These are phyloP conservation scores for Aspergillus niger DNA, from an alignment of 2,329 filamentous ascomycete species.

Conservation along the genomic window DNA sequence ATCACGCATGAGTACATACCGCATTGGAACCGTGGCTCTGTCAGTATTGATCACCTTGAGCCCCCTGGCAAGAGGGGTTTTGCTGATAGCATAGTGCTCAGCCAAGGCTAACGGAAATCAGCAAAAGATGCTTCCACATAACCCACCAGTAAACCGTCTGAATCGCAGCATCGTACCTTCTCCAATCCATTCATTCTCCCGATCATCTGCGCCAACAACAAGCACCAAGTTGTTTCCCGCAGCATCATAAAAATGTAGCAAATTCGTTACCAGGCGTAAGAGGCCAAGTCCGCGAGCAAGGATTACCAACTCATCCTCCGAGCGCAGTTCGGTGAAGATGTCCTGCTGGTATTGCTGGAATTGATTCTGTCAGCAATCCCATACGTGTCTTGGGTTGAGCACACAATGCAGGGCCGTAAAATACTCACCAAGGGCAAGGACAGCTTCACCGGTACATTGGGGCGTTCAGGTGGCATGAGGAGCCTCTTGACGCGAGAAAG, in stretches of 20 bases:
- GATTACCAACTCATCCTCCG: constrained; percentile 91
- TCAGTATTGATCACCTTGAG: constrained; percentile 94
- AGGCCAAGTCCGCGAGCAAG: constrained; percentile 90
- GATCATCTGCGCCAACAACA: constrained; percentile 83
- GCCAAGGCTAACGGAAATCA: constrained; percentile 64
- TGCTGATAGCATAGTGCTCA: constrained; percentile 90
- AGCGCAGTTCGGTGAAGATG: constrained; percentile 84
- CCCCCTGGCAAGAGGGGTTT: constrained; percentile 76
- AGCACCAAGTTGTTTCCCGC: constrained; percentile 91
- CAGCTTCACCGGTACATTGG: constrained; percentile 59
- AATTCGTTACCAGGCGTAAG: constrained; percentile 88
- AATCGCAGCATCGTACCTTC: constrained; percentile 54
- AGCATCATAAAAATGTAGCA: constrained; percentile 95
- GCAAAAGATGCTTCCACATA: neutral
- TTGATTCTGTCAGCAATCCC: constrained; percentile 17
- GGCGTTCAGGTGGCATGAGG: constrained; percentile 47
- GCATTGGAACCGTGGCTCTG: constrained; percentile 77
- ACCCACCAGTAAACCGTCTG: neutral
- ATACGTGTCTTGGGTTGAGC: neutral
- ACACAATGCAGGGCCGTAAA: neutral
- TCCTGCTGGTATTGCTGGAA: constrained; percentile 83
- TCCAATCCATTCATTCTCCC: constrained; percentile 95
- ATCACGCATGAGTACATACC: constrained; percentile 35
- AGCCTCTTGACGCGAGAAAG: constrained; percentile 28
- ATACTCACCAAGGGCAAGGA: constrained; percentile 60